Base-by-base conservation (phyloP, 2,329 filamentous ascomycete genomes). In the Zasmidium angulare region DNA sequence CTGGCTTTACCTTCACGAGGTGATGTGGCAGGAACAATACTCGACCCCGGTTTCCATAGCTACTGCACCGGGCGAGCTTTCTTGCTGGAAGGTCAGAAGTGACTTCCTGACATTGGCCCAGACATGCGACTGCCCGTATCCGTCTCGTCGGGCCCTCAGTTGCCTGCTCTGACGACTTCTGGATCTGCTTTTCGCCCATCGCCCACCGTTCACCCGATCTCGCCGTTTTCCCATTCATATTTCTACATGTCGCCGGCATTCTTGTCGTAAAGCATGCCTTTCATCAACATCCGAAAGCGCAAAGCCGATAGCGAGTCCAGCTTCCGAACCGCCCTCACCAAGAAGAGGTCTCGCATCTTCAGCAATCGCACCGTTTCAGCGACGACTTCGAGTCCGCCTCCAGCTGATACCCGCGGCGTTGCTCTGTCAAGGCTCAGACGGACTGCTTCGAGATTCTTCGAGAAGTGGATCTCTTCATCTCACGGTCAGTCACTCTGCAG, bases 221-320 rank as follows among this genome's bases (percentile, higher is more conserved):
- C n/a, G n/a, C n/a, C n/a, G n/a, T n/a, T n/a, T n/a, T 29, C 36
- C 36, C 36, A 43, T 43, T 43, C 6, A 43, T 43, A 43, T 43
- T 17, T 43, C 36, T 43, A 43, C 36, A 43, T 43, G 36, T 19
- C n/a, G 11, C 14, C 14, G 12, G 36, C 36, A 14, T 43, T 53
- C n/a, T 48, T 46, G 55, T 56, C 57, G 64, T 66, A 59, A 48
- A 62, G 53, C 31, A 66, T 66, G 64, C 58, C 50, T 48, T 58
- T 53, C 12, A 52, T 56, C 51, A 52, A 51, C 54, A 50, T 53
- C 17, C 46, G 24, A 46, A 58, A 24, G 23, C 22, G 50, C 21
- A n/a, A 46, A 17, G 29, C 46, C 11, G 12, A 54, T 23, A 51
- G 36, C 52, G 47, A 55, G 23, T 26, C 17, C 24, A 51, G 23